A percentile compares a stretch with the other conserved stretches of the same genome.
phyloP scores from a whole-genome alignment of 345 rosid genomes.

The Boechera stricta region DNA sequence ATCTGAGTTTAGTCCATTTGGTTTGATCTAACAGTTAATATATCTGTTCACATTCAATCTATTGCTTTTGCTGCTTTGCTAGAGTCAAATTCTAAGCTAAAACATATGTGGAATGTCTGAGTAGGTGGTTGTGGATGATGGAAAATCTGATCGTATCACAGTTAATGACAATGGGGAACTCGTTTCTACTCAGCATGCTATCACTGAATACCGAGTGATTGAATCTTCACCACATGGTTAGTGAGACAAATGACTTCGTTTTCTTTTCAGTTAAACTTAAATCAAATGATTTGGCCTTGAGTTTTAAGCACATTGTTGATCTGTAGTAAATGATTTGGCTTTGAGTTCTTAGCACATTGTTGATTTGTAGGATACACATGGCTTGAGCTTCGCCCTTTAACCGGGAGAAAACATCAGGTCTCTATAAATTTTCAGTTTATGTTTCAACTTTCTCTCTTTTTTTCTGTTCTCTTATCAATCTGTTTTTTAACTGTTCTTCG shows the following conservation, averaged over 20 bases:
- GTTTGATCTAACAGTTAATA: neutral
- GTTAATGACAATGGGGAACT: conserved; percentile 55
- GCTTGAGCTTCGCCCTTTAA: conserved; percentile 87
- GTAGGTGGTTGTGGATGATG: conserved; percentile 82
- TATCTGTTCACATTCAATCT: neutral
- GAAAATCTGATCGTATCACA: conserved; percentile 90
- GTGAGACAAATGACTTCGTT: conserved; percentile 26
- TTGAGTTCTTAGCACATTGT: neutral
- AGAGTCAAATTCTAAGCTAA: conserved; percentile 10
- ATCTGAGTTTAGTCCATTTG: conserved; percentile 2
- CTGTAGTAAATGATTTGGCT: conserved; percentile 48
- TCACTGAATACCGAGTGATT: conserved; percentile 80
- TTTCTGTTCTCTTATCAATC: neutral
- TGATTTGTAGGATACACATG: conserved; percentile 76
- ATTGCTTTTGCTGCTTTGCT: neutral
- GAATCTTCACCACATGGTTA: conserved; percentile 69
- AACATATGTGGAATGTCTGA: conserved; percentile 19
- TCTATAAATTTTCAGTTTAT: conserved; percentile 14
- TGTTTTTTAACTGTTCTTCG: conserved; percentile 18
- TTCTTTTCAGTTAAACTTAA: neutral
- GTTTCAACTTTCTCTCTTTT: conserved; percentile 8
- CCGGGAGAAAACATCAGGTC: conserved; percentile 99
- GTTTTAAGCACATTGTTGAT: conserved; percentile 9
- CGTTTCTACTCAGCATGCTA: conserved; percentile 72
- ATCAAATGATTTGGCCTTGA: neutral